A percentile compares a stretch with the other conserved stretches of the same genome.
phyloP scores from a whole-genome alignment of 2,329 filamentous ascomycete genomes.

The Neonectria magnoliae region DNA sequence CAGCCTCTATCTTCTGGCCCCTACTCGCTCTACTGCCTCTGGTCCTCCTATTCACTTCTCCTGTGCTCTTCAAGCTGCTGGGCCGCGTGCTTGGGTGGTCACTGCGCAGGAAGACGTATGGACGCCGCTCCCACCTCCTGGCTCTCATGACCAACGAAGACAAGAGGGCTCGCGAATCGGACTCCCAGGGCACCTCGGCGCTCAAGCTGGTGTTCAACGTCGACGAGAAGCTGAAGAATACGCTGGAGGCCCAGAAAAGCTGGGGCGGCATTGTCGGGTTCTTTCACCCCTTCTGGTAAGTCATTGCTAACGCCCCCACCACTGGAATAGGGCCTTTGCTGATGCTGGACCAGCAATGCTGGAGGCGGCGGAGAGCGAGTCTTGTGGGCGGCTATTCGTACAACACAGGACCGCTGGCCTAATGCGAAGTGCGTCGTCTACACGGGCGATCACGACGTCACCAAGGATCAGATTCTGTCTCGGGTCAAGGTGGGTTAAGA shows the following conservation, averaged over 20 bases:
- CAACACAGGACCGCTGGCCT: conserved; percentile 89
- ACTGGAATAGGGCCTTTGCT: conserved; percentile 18
- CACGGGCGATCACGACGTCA: conserved; percentile 91
- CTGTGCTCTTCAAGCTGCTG: conserved; percentile 43
- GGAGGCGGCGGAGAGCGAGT: conserved; percentile 96
- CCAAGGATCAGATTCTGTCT: conserved; percentile 80
- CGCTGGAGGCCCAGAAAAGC: conserved; percentile 57
- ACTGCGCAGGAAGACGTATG: conserved; percentile 70
- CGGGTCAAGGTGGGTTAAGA: conserved; percentile 71
- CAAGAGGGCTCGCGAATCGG: conserved; percentile 48
- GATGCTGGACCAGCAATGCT: conserved; percentile 73
- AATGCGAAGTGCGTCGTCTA: conserved; percentile 92
- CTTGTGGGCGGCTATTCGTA: conserved; percentile 92
- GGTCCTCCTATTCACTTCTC: conserved; percentile 37
- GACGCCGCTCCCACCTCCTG: conserved; percentile 67
- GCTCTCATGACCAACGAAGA: conserved; percentile 60
- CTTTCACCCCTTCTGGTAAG: conserved; percentile 96
- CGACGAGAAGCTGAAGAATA: conserved; percentile 44
- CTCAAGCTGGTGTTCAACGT: conserved; percentile 68
- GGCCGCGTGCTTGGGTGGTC: conserved; percentile 66
- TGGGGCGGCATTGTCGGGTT: conserved; percentile 93
- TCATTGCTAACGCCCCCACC: conserved; percentile 13
- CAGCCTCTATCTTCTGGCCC: conserved; percentile 17
- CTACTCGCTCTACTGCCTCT: conserved; percentile 28
- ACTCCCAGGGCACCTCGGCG: conserved; percentile 55